Evolutionary conservation across 208 protist genomes (phyloP), one percentile per base, ranked within the genome.

Genomic region (Strigomonas culicis): DNA sequence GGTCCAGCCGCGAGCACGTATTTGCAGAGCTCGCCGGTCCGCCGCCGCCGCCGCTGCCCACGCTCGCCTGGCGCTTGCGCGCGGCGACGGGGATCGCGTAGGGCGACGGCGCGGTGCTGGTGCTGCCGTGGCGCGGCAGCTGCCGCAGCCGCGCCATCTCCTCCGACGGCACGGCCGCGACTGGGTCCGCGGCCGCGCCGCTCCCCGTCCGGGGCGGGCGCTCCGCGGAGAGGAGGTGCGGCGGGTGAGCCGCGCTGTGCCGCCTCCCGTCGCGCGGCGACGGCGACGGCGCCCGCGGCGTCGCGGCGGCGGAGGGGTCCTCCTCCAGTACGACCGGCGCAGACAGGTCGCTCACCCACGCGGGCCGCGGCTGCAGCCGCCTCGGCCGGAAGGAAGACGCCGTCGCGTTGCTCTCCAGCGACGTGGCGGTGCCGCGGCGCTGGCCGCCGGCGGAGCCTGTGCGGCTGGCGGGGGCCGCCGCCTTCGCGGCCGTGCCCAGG

Each of bases 1-100:
- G 67, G 70, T 90, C 83, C 11, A 90, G 64, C 0, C 83, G 79
- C 6, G 66, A 53, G 41, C 58, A 53, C n/a, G 34, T 39, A 22
- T 47, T 47, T 1, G 39, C 41, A 2, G 32, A 19, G 2, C 17
- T 39, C 4, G n/a, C 10, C 19, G 41, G 22, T 0, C 7, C 30
- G 46, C 31, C 34, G 17, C 47, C 49, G 19, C 63, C 53, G 24
- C 53, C 53, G 55, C 53, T 43, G 25, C 63, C 63, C 30, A 11
- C 63, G 55, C 32, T 34, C 10, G 49, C 63, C 24, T 4, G 3
- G 24, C 19, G 19, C 17, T n/a, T 4, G 4, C 1, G 2, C 11
- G 44, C 22, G 24, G 1, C 4, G 4, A 25, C 22, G 4, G 46
- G 4, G 46, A 51, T 10, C 32, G 32, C 32, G 32, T 10, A 39